Percentiles rank a stretch among this genome's conserved stretches.
Conservation (phyloP, 306 rosid genomes). For the Quercus bicolor region DNA sequence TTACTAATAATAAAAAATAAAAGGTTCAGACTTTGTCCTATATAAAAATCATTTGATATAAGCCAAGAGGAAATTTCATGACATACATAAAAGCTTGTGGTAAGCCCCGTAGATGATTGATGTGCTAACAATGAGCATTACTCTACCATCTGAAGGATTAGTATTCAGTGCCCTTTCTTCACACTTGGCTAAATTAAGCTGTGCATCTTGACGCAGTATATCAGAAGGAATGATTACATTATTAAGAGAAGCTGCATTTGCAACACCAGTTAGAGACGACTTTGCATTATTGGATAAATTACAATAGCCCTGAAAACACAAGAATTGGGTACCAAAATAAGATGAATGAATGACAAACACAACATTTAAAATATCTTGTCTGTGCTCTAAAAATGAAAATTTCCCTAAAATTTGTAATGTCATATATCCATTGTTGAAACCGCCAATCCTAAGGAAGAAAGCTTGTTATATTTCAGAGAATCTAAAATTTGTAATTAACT, state of each 20-base stretch:
- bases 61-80: neutral
- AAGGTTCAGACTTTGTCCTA: neutral
- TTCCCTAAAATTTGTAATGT: constrained; percentile 1
- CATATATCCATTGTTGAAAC: neutral
- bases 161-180: constrained; percentile 25
- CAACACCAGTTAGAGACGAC: constrained; percentile 37
- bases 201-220: constrained; percentile 21
- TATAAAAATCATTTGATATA: neutral
- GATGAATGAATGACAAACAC: neutral
- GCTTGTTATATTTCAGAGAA: neutral
- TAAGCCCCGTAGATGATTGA: constrained; percentile 81
- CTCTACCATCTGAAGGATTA: constrained; percentile 59
- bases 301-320: constrained; percentile 53
- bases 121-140: constrained; percentile 87
- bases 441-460: neutral
- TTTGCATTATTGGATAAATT: constrained; percentile 14
- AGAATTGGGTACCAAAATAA: neutral
- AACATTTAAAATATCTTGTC: neutral
- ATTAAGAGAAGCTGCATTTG: constrained; percentile 23
- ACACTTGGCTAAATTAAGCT: constrained; percentile 23
- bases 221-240: constrained; percentile 23
- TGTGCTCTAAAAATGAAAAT: neutral
- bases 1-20: neutral
- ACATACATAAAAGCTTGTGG: constrained; percentile 78
- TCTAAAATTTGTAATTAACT: no score